A percentile compares a stretch with the other conserved stretches of the same genome.
These are phyloP conservation scores for Penicillium subrubescens DNA, from an alignment of 495 filamentous ascomycete species.

Conservation along the genomic window DNA sequence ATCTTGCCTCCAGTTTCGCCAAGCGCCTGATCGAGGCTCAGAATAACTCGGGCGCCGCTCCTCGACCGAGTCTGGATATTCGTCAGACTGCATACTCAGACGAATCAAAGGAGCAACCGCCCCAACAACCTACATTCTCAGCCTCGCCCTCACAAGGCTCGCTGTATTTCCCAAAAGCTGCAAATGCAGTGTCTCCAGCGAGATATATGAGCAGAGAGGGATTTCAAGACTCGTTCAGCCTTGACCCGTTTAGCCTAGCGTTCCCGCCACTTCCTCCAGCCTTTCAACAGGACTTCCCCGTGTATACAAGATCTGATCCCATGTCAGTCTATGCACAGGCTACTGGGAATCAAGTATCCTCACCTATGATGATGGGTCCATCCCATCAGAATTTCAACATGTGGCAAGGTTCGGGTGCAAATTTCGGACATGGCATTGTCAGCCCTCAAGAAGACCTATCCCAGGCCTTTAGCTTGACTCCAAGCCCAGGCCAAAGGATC, in stretches of 20 bases:
- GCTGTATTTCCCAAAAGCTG: background rate
- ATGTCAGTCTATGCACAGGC: conserved; percentile 1
- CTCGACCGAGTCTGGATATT: conserved; percentile 31
- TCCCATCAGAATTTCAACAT: background rate
- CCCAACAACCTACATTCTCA: background rate
- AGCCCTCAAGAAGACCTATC: conserved; percentile 10
- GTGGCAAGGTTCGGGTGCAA: conserved; percentile 8
- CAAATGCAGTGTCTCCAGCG: background rate
- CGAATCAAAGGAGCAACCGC: conserved; percentile 16
- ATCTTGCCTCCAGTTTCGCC: conserved; percentile 39
- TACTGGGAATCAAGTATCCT: background rate
- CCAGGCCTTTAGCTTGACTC: conserved; percentile 1
- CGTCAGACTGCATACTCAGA: conserved; percentile 41
- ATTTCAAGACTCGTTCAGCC: conserved; percentile 16
- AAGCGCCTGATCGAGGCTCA: conserved; percentile 31
- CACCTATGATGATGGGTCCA: conserved; percentile 1
- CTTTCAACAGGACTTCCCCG: conserved; percentile 31
- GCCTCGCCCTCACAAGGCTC: background rate
- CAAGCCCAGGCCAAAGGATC: conserved; percentile 20
- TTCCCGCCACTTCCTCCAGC: conserved; percentile 39
- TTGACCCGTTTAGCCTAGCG: conserved; percentile 30
- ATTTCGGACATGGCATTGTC: background rate
- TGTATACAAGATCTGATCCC: conserved; percentile 6
- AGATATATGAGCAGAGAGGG: conserved; percentile 8
- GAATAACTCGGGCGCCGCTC: conserved; percentile 18